Evolutionary conservation across 768 basidiomycete species (phyloP).

Genomic region (Termitomyces sp.): DNA sequence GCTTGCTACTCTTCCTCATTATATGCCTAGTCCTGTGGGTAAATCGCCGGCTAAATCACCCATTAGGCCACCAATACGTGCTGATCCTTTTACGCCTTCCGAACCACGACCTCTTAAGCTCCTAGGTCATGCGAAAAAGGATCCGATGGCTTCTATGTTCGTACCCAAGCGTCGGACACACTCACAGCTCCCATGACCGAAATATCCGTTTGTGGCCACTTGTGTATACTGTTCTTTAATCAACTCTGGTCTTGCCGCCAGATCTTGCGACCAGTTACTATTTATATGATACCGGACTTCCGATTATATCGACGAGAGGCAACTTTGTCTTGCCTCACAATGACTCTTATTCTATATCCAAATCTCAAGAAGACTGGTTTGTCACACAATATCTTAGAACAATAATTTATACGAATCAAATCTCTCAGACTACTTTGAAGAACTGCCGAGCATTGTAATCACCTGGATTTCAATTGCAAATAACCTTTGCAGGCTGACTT

Average conservation of each 20-base stretch:
- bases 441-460: background rate
- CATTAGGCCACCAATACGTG: slow-evolving; percentile 7
- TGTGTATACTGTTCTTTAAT: background rate
- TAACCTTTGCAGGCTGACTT: no score
- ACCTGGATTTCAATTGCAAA: background rate
- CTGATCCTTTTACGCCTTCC: slow-evolving; percentile 11
- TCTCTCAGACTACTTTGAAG: background rate
- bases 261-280: background rate
- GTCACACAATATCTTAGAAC: background rate
- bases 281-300: background rate
- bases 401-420: background rate
- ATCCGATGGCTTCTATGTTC: slow-evolving; percentile 59
- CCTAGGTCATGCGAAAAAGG: slow-evolving; percentile 44
- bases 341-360: background rate
- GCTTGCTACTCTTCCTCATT: slow-evolving; percentile 11
- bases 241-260: no score
- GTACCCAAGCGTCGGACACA: slow-evolving; percentile 71
- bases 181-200: slow-evolving; percentile 43
- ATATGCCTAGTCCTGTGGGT: slow-evolving; percentile 1
- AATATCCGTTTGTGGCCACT: background rate
- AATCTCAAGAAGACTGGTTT: background rate
- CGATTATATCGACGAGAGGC: background rate
- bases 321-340: background rate
- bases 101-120: slow-evolving; percentile 29
- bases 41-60: slow-evolving; percentile 6